These are phyloP conservation scores for Clitoria ternatea DNA, from an alignment of 306 rosid species.

Conservation along the genomic window DNA sequence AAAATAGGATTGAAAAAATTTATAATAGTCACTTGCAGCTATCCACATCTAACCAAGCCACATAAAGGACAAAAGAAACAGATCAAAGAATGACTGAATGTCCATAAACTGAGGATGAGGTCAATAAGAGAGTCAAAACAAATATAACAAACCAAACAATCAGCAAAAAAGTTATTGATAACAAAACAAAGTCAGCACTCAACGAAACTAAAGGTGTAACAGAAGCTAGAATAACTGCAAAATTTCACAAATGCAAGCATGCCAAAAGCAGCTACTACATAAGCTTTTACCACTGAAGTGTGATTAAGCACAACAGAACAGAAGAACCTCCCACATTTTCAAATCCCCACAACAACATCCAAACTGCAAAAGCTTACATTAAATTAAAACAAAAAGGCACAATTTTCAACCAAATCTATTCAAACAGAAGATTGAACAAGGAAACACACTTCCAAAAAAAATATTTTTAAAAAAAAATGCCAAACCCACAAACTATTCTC, in stretches of 20 bases:
- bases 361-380: background rate
- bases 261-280: background rate
- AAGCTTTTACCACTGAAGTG: background rate
- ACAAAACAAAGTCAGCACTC: background rate
- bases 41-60: background rate
- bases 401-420: background rate
- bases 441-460: background rate
- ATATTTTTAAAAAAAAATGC: background rate
- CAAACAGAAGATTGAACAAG: background rate
- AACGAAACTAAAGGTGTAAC: background rate
- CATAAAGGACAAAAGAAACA: background rate
- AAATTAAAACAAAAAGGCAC: background rate
- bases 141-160: background rate
- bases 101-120: background rate
- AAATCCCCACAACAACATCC: background rate
- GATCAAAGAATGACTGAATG: background rate
- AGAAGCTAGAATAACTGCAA: background rate
- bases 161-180: background rate
- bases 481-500: background rate
- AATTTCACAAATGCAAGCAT: background rate
- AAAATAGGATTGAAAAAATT: background rate
- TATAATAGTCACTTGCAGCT: background rate
- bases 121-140: constrained; percentile 1
- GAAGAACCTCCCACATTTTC: background rate
- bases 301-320: constrained; percentile 7